These are phyloP conservation scores for Suillus subaureus DNA, from an alignment of 768 basidiomycete genomes.

Conservation along the genomic window DNA sequence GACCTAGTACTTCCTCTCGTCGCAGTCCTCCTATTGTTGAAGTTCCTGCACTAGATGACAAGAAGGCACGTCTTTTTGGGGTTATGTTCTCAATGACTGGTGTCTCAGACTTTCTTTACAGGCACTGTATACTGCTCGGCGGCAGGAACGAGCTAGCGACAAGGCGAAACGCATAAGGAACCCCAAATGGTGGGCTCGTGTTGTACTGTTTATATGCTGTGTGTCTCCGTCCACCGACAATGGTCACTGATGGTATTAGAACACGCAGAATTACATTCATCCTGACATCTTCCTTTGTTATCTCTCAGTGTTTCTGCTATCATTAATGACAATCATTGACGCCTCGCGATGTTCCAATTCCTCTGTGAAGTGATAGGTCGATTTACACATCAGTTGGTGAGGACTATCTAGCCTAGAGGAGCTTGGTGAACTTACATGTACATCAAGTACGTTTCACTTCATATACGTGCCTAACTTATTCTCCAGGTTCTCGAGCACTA, in stretches of 20 bases:
- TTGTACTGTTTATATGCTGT: neutral
- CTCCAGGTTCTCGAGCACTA: neutral
- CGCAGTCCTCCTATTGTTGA: neutral
- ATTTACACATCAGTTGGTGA: neutral
- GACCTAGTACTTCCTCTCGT: neutral
- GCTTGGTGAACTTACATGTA: neutral
- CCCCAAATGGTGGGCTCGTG: neutral
- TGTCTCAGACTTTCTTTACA: neutral
- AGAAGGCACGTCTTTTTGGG: neutral
- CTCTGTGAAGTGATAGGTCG: neutral
- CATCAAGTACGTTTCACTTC: neutral
- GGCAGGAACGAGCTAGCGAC: neutral
- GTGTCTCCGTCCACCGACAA: neutral
- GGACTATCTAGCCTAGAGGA: neutral
- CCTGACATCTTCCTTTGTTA: neutral
- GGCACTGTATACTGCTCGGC: neutral
- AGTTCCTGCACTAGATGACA: neutral
- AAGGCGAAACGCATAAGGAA: neutral
- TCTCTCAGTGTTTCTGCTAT: neutral
- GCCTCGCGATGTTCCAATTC: neutral
- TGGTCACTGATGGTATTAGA: neutral
- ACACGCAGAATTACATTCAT: neutral
- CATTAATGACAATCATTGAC: neutral
- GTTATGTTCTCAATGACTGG: neutral
- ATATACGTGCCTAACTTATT: too few species aligned